Evolutionary conservation across 2,329 filamentous ascomycete genomes (phyloP).

Genomic region (Lecanicillium sp.): DNA sequence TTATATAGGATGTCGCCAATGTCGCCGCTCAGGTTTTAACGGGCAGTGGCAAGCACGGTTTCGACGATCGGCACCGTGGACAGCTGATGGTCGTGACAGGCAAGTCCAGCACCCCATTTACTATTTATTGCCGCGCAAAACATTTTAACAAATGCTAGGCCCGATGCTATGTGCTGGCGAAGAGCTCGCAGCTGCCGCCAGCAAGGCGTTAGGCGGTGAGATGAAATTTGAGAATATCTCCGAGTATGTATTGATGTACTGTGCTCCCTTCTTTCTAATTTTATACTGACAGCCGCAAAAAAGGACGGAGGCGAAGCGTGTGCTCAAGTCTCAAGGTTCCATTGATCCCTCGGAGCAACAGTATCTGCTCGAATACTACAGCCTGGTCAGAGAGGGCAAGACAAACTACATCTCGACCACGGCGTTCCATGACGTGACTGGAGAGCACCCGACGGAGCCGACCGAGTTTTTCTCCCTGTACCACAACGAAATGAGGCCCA

Average conservation of each 20-base stretch:
- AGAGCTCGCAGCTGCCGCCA: slow-evolving; percentile 37
- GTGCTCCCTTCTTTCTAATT: background rate
- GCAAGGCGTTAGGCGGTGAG: slow-evolving; percentile 33
- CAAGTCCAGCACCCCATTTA: slow-evolving; percentile 17
- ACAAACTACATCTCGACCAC: slow-evolving; percentile 48
- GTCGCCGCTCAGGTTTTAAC: slow-evolving; percentile 42
- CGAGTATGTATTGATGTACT: slow-evolving; percentile 25
- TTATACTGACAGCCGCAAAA: background rate
- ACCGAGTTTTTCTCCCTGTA: slow-evolving; percentile 44
- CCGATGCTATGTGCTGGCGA: slow-evolving; percentile 37
- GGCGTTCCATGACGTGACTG: slow-evolving; percentile 44
- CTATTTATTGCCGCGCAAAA: background rate
- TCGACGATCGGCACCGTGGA: slow-evolving; percentile 44
- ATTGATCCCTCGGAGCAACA: slow-evolving; percentile 35
- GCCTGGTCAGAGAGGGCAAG: slow-evolving; percentile 46
- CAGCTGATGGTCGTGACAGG: slow-evolving; percentile 47
- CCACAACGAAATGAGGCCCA: slow-evolving; percentile 31
- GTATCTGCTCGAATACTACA: slow-evolving; percentile 47
- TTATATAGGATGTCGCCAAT: slow-evolving; percentile 38
- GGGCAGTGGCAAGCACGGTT: slow-evolving; percentile 42
- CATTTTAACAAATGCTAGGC: slow-evolving; percentile 21
- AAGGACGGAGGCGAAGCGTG: slow-evolving; percentile 23
- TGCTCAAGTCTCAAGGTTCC: slow-evolving; percentile 31
- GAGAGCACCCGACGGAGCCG: slow-evolving; percentile 38
- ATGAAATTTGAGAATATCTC: slow-evolving; percentile 41